Evolutionary conservation across 2,329 filamentous ascomycete genomes (phyloP).

Genomic region (Claviceps sp.): DNA sequence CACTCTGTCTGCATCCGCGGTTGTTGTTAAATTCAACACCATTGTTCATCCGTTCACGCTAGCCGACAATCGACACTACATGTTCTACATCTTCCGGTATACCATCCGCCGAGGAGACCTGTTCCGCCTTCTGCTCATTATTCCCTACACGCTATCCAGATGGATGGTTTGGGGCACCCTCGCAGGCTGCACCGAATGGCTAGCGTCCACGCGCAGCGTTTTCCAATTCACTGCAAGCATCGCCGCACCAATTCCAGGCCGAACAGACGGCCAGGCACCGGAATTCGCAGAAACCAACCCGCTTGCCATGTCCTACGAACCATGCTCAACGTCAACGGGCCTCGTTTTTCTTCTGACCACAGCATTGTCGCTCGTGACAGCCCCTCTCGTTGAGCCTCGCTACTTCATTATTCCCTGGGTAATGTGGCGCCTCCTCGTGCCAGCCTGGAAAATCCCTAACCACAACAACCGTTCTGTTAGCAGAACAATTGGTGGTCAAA

Average conservation of each 20-base stretch:
- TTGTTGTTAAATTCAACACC: constrained; percentile 67
- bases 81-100: constrained; percentile 90
- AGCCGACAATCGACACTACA: constrained; percentile 92
- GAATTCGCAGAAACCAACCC: constrained; percentile 14
- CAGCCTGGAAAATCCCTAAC: constrained; percentile 28
- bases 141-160: constrained; percentile 56
- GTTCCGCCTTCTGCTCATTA: constrained; percentile 53
- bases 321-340: constrained; percentile 34
- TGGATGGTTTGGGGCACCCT: constrained; percentile 57
- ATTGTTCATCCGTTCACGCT: constrained; percentile 91
- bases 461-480: constrained; percentile 8
- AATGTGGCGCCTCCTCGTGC: constrained; percentile 75
- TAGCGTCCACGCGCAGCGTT: constrained; percentile 2
- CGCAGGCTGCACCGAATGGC: constrained; percentile 25
- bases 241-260: neutral
- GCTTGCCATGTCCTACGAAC: constrained; percentile 14
- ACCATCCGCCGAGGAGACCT: constrained; percentile 53
- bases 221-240: constrained; percentile 9
- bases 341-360: constrained; percentile 55
- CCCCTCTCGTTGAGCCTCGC: constrained; percentile 84
- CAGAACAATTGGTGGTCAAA: neutral
- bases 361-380: constrained; percentile 66
- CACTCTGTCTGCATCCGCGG: constrained; percentile 24
- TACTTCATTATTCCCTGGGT: constrained; percentile 96
- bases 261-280: constrained; percentile 1